phyloP scores from a whole-genome alignment of 208 protist genomes.

The Crithidia sp. region DNA sequence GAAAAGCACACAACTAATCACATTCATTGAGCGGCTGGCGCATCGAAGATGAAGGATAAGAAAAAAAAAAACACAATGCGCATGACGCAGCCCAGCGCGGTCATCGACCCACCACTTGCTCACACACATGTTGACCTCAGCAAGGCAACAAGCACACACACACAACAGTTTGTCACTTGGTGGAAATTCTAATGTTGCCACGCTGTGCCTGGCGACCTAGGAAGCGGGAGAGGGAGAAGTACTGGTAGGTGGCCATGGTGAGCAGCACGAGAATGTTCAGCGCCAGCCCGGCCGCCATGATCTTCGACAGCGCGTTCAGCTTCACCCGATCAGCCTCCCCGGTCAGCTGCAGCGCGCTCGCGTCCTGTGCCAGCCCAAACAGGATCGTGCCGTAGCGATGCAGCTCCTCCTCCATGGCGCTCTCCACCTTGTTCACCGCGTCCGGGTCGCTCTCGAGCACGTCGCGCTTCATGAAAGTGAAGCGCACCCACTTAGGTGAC shows the following conservation, averaged over 20 bases:
- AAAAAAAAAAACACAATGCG: no score
- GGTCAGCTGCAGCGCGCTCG: constrained; percentile 47
- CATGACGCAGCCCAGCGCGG: no score
- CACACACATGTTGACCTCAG: no score
- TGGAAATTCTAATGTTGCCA: constrained; percentile 25
- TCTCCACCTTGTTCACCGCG: constrained; percentile 48
- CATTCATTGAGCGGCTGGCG: no score
- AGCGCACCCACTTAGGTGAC: constrained; percentile 75
- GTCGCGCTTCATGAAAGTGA: constrained; percentile 62
- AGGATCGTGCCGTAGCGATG: constrained; percentile 58
- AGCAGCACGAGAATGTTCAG: constrained; percentile 62
- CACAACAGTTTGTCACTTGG: neutral
- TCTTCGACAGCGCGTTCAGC: constrained; percentile 41
- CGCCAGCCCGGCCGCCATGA: constrained; percentile 48
- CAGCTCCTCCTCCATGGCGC: constrained; percentile 56
- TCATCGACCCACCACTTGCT: no score
- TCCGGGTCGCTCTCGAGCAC: constrained; percentile 54
- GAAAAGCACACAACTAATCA: no score
- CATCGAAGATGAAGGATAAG: no score
- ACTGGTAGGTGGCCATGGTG: constrained; percentile 64
- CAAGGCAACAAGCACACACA: no score
- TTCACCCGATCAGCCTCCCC: constrained; percentile 58
- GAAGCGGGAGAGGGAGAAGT: constrained; percentile 58
- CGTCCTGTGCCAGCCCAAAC: constrained; percentile 49
- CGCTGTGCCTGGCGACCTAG: constrained; percentile 27